Evolutionary conservation across 164 flowering plant species (phyloP), one percentile per base, ranked within the genome.

Genomic region (Macadamia tetraphylla): DNA sequence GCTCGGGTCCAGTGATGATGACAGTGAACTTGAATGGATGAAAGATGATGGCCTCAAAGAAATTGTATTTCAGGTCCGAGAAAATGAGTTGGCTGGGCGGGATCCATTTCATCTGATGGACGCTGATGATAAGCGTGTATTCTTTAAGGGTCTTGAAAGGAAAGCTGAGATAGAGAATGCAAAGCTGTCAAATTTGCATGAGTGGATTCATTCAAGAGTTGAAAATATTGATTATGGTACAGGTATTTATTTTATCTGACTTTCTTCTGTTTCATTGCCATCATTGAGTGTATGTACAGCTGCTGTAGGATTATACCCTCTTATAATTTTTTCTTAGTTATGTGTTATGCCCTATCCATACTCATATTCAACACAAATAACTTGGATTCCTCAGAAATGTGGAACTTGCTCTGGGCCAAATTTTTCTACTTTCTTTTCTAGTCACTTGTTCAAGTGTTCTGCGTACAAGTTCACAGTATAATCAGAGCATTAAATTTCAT

Each of bases 201-300:
- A 88, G 59, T 94, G 67, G 68, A 73, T 94, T 53, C 98, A 94
- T 77, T 83, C 94, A 71, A 91, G 82, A 72, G 82, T 91, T 62
- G 98, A 94, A 79, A 94, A 94, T 81, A 82, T 89, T 70, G 91
- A 89, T 70, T 94, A 91, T 71, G 98, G 98, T 69, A 86, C 89
- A 86, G 98, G 98, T 94, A 86, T 1, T 65, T 8, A 8, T 42
- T 13, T 61, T 60, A 35, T 18, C 53, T 44, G 40, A 8, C 8
- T 55, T 69, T 56, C 10, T 69, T 44, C 6, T 46, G 7, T 58
- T 42, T 48, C 17, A 53, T 52, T 65, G 30, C 10, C 59, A 49
- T 23, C 23, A 35, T 43, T 6, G 29, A 23, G 29, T 9, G 13
- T 3, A 46, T 46, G 13, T 46, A 46, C 51, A 3, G 51, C 51